Percentiles rank a stretch among this genome's conserved stretches.
phyloP scores from a whole-genome alignment of 2,329 filamentous ascomycete genomes.

The Cadophora luteo-olivacea region DNA sequence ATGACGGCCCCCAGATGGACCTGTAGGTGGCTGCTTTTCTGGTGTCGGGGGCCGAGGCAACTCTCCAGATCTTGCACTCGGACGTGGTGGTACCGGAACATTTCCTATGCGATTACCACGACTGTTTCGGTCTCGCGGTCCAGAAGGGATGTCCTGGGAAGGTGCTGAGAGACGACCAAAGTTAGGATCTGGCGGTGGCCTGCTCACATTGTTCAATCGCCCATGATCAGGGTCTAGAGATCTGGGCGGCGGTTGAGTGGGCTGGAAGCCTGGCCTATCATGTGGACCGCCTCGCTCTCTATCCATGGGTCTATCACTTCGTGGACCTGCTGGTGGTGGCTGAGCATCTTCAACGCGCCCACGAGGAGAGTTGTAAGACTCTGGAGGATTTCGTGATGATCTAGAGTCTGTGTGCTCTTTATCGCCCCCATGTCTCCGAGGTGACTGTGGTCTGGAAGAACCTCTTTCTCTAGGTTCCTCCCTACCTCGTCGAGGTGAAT shows the following conservation, averaged over 20 bases:
- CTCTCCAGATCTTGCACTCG: slow-evolving; percentile 36
- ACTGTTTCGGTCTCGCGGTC: slow-evolving; percentile 59
- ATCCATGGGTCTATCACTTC: slow-evolving; percentile 51
- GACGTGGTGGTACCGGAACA: slow-evolving; percentile 31
- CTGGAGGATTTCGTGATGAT: slow-evolving; percentile 32
- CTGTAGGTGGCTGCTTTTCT: slow-evolving; percentile 45
- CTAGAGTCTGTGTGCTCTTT: slow-evolving; percentile 45
- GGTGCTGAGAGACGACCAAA: slow-evolving; percentile 66
- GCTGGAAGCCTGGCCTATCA: slow-evolving; percentile 52
- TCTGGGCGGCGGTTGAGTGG: slow-evolving; percentile 46
- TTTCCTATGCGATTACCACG: slow-evolving; percentile 37
- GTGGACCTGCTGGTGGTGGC: slow-evolving; percentile 44
- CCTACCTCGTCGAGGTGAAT: slow-evolving; percentile 42
- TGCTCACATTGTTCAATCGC: slow-evolving; percentile 45
- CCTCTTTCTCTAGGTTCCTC: slow-evolving; percentile 41
- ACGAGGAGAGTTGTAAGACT: slow-evolving; percentile 34
- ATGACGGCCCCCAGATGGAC: slow-evolving; percentile 42
- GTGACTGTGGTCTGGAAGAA: slow-evolving; percentile 54
- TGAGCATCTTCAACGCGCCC: slow-evolving; percentile 37
- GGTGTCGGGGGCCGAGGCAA: slow-evolving; percentile 42
- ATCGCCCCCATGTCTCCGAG: slow-evolving; percentile 52
- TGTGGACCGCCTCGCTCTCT: slow-evolving; percentile 50
- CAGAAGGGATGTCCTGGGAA: slow-evolving; percentile 57
- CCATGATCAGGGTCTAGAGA: slow-evolving; percentile 57
- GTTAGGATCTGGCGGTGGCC: slow-evolving; percentile 62